phyloP scores from a whole-genome alignment of 2,329 filamentous ascomycete genomes.

The Neofusicoccum sp. region DNA sequence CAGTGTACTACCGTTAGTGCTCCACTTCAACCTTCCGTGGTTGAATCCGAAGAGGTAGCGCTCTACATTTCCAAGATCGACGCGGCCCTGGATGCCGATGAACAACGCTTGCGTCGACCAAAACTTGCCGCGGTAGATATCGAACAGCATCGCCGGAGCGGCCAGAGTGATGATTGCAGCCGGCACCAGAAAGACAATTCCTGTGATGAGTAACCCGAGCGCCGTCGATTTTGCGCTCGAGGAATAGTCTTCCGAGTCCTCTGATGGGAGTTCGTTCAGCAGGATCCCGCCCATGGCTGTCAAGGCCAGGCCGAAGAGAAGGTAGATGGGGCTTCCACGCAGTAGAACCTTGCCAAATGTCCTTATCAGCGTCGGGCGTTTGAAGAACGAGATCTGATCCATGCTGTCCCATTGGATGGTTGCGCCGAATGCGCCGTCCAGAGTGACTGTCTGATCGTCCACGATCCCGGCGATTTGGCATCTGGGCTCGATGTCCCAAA shows the following conservation, averaged over 20 bases:
- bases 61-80: conserved; percentile 35
- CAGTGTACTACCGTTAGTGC: conserved; percentile 28
- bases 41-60: conserved; percentile 36
- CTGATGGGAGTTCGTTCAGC: neutral
- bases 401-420: conserved; percentile 43
- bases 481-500: conserved; percentile 15
- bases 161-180: neutral
- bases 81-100: conserved; percentile 40
- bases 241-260: neutral
- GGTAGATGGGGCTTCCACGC: neutral
- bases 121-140: conserved; percentile 16
- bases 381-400: neutral
- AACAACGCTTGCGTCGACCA: conserved; percentile 13
- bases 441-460: neutral
- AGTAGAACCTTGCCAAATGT: neutral
- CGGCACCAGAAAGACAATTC: neutral
- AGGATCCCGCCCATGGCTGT: neutral
- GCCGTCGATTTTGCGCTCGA: neutral
- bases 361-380: neutral
- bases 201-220: neutral
- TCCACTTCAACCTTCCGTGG: conserved; percentile 35
- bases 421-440: conserved; percentile 33
- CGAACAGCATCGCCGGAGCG: conserved; percentile 2
- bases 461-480: conserved; percentile 15
- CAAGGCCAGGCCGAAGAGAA: neutral